A percentile compares a stretch with the other conserved stretches of the same genome.
These are phyloP conservation scores for Fusarium brachygibbosum DNA, from an alignment of 2,329 filamentous ascomycete species.

Conservation along the genomic window DNA sequence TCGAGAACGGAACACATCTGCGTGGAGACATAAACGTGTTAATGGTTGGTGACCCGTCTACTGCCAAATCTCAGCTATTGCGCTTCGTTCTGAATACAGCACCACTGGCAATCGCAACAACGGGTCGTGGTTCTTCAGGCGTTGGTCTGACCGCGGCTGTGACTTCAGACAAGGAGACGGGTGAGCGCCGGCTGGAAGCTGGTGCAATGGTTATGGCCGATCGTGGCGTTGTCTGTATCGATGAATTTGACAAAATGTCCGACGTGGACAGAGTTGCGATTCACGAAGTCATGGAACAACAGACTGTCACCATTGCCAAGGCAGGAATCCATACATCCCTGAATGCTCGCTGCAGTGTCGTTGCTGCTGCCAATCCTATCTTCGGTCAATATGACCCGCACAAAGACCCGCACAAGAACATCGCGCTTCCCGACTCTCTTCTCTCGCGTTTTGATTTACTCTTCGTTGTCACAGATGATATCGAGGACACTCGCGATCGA, in stretches of 20 bases:
- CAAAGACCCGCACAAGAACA: slow-evolving; percentile 99
- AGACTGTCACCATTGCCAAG: slow-evolving; percentile 98
- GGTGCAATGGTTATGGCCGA: slow-evolving; percentile 99
- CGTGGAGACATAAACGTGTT: slow-evolving; percentile 99
- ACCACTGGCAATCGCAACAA: slow-evolving; percentile 95
- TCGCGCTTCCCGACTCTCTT: slow-evolving; percentile 94
- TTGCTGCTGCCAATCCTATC: slow-evolving; percentile 96
- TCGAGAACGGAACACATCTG: slow-evolving; percentile 97
- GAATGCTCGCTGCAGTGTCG: slow-evolving; percentile 95
- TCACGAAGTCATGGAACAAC: slow-evolving; percentile 99
- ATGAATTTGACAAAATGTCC: slow-evolving; percentile 99
- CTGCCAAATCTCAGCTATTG: slow-evolving; percentile 96
- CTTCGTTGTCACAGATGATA: slow-evolving; percentile 98
- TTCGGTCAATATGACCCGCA: slow-evolving; percentile 99
- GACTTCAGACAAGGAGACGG: slow-evolving; percentile 96
- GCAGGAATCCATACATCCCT: slow-evolving; percentile 97
- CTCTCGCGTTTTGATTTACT: slow-evolving; percentile 98
- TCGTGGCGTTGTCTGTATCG: slow-evolving; percentile 97
- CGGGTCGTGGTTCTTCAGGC: slow-evolving; percentile 94
- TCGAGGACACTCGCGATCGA: slow-evolving; percentile 91
- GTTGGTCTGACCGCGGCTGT: slow-evolving; percentile 98
- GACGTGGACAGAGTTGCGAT: slow-evolving; percentile 98
- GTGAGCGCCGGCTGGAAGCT: slow-evolving; percentile 92
- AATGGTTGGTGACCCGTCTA: slow-evolving; percentile 99
- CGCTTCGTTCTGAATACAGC: slow-evolving; percentile 98